Conservation (phyloP, 2,329 filamentous ascomycete species). For the Phaeosphaeriaceae sp. region DNA sequence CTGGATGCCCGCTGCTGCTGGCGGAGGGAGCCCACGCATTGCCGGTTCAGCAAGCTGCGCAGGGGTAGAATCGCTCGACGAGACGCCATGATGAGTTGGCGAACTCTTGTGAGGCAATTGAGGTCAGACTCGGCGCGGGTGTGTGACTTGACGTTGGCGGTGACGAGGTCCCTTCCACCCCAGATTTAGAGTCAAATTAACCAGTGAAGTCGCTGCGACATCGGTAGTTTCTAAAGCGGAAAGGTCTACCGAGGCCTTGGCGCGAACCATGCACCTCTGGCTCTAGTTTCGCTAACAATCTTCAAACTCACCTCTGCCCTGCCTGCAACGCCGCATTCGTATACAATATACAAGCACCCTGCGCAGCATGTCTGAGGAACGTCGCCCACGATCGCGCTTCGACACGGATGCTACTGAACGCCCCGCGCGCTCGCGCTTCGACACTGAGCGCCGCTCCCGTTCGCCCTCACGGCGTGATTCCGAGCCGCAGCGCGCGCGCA, state of each 20-base stretch:
- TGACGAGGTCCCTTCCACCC: not conserved
- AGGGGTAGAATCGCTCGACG: constrained; percentile 50
- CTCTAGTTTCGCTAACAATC: constrained; percentile 7
- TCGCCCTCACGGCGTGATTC: constrained; percentile 73
- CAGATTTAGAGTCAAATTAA: constrained; percentile 2
- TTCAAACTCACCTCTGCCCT: constrained; percentile 3
- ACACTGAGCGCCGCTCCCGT: constrained; percentile 66
- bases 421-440: constrained; percentile 75
- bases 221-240: constrained; percentile 6
- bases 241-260: constrained; percentile 9
- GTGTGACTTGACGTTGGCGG: constrained; percentile 8
- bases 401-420: constrained; percentile 83
- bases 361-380: constrained; percentile 74
- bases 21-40: constrained; percentile 33
- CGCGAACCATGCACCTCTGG: not conserved
- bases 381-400: constrained; percentile 90
- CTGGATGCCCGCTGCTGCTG: constrained; percentile 48
- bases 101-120: constrained; percentile 28
- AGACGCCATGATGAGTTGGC: constrained; percentile 49
- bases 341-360: not conserved
- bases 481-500: constrained; percentile 79
- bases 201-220: constrained; percentile 10
- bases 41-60: constrained; percentile 40
- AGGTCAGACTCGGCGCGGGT: constrained; percentile 4
- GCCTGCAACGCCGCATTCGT: not conserved